A percentile compares a stretch with the other conserved stretches of the same genome.
These are phyloP conservation scores for Elsinoe arachidis DNA, from an alignment of 2,329 filamentous ascomycete species.

Conservation along the genomic window DNA sequence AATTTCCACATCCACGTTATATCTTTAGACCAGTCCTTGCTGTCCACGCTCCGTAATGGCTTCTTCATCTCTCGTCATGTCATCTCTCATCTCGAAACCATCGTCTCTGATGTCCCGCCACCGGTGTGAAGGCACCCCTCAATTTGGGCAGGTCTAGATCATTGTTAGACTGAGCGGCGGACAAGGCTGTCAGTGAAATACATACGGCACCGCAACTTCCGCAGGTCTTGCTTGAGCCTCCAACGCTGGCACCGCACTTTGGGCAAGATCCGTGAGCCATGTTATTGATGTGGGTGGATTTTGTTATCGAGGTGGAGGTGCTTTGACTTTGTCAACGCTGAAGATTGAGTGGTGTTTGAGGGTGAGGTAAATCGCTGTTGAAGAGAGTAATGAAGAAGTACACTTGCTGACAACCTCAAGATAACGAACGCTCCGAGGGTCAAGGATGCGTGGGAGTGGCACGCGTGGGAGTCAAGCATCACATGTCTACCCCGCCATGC, in stretches of 20 bases:
- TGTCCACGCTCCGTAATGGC: neutral
- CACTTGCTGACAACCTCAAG: neutral
- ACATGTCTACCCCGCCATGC: constrained; percentile 10
- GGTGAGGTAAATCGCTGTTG: too few species aligned
- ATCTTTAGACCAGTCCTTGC: too few species aligned
- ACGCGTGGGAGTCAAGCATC: neutral
- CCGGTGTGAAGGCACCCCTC: neutral
- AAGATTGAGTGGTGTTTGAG: neutral
- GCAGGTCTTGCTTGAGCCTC: constrained; percentile 26
- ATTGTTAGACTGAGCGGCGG: neutral
- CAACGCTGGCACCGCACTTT: constrained; percentile 25
- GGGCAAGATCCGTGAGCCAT: constrained; percentile 21
- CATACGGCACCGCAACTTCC: constrained; percentile 26
- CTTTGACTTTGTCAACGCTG: neutral
- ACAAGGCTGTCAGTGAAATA: neutral
- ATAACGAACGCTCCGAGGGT: neutral
- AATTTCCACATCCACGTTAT: neutral
- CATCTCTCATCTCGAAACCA: neutral
- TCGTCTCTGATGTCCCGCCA: neutral
- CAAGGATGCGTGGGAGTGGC: neutral
- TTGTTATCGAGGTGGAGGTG: neutral
- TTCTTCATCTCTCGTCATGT: neutral
- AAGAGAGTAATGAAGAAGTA: neutral
- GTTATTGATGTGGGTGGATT: neutral
- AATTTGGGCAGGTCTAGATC: constrained; percentile 23